Evolutionary conservation across 768 basidiomycete genomes (phyloP).

Genomic region (Tricholoma hemisulphureum): DNA sequence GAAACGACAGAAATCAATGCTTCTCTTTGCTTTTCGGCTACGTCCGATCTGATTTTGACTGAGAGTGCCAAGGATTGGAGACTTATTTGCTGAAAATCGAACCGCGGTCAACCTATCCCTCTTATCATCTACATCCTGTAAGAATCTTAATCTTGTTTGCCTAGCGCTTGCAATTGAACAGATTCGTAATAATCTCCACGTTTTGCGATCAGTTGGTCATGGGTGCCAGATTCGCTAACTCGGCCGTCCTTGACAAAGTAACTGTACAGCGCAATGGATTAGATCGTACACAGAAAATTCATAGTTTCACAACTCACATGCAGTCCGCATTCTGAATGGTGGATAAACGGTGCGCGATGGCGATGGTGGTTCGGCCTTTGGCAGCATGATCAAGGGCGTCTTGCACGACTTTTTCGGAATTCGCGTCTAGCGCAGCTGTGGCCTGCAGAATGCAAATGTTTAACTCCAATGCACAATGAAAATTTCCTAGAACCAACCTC

Average conservation of each 20-base stretch:
- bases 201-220: slow-evolving; percentile 70
- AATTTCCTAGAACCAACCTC: slow-evolving; percentile 39
- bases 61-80: too few relatives aligned
- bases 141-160: slow-evolving; percentile 45
- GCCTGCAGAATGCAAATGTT: slow-evolving; percentile 39
- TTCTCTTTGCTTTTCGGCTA: too few relatives aligned
- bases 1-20: too few relatives aligned
- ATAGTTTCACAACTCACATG: slow-evolving; percentile 54
- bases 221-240: slow-evolving; percentile 84
- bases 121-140: too few relatives aligned
- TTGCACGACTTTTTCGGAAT: slow-evolving; percentile 95
- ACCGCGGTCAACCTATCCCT: too few relatives aligned
- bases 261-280: slow-evolving; percentile 40
- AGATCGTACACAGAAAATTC: too few relatives aligned
- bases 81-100: too few relatives aligned
- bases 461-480: slow-evolving; percentile 6
- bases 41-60: too few relatives aligned
- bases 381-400: slow-evolving; percentile 89
- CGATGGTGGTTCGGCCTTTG: slow-evolving; percentile 88
- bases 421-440: slow-evolving; percentile 86
- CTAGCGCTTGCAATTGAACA: slow-evolving; percentile 78
- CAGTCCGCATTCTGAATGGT: slow-evolving; percentile 90
- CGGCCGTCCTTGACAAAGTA: slow-evolving; percentile 88
- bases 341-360: slow-evolving; percentile 91
- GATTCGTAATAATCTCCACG: slow-evolving; percentile 79